These are phyloP conservation scores for Tulasnella sp. DNA, from an alignment of 768 basidiomycete species.

Conservation along the genomic window DNA sequence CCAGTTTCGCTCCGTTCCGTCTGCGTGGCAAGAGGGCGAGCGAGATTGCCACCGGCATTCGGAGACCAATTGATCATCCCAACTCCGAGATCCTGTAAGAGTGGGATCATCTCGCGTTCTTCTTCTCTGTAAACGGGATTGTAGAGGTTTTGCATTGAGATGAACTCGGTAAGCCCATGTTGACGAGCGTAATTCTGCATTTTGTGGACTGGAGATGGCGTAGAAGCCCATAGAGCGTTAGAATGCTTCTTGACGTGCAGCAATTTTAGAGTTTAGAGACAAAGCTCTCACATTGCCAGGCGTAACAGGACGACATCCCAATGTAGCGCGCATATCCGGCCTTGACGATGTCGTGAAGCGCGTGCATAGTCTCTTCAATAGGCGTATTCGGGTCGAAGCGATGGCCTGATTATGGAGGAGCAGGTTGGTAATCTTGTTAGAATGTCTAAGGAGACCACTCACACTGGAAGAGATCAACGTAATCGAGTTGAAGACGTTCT, in stretches of 20 bases:
- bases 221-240: not conserved
- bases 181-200: constrained; percentile 22
- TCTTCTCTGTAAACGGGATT: constrained; percentile 10
- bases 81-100: constrained; percentile 22
- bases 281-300: constrained; percentile 19
- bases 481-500: constrained; percentile 38
- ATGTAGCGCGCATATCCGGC: constrained; percentile 44
- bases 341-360: constrained; percentile 56
- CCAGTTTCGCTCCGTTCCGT: constrained; percentile 7
- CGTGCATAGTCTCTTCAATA: constrained; percentile 58
- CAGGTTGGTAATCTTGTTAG: not conserved
- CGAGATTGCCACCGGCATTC: constrained; percentile 24
- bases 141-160: constrained; percentile 12
- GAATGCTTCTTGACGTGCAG: too few relatives aligned
- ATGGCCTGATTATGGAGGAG: constrained; percentile 38
- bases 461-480: constrained; percentile 42
- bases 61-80: constrained; percentile 29
- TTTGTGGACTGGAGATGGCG: not conserved
- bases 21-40: constrained; percentile 16
- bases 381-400: constrained; percentile 46
- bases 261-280: not conserved
- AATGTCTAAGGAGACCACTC: constrained; percentile 25
- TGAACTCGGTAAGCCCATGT: not conserved
- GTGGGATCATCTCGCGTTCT: constrained; percentile 10
- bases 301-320: constrained; percentile 16